Evolutionary conservation across 495 filamentous ascomycete genomes (phyloP).

Genomic region (Diplogelasinospora grovesii): DNA sequence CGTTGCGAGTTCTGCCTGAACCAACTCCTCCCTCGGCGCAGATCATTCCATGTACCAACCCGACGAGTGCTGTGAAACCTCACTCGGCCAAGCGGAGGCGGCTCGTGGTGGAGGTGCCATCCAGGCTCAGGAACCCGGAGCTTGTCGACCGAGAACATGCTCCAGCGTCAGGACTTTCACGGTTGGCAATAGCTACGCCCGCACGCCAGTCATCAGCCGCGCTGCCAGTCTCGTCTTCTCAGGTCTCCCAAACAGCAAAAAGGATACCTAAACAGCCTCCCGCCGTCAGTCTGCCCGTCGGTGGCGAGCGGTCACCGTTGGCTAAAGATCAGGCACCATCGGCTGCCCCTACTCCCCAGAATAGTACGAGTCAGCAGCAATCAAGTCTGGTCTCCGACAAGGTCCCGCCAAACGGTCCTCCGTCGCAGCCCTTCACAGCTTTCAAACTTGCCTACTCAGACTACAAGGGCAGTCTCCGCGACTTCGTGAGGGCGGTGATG

Average conservation of each 20-base stretch:
- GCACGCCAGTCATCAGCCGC: background rate
- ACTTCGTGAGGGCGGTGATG: constrained; percentile 50
- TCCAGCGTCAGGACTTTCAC: too few species aligned
- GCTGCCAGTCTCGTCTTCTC: background rate
- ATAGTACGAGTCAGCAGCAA: background rate
- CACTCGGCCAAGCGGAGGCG: constrained; percentile 8
- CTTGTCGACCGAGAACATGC: background rate
- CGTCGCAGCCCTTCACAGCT: constrained; percentile 32
- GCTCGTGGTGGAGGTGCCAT: constrained; percentile 13
- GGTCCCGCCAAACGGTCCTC: constrained; percentile 15
- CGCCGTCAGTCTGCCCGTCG: too few species aligned
- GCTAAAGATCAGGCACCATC: background rate
- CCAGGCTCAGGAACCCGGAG: constrained; percentile 8
- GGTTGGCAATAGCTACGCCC: too few species aligned
- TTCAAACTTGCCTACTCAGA: constrained; percentile 52
- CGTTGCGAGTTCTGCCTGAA: constrained; percentile 8
- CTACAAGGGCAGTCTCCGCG: constrained; percentile 45
- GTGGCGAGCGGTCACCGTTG: background rate
- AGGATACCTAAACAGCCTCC: too few species aligned
- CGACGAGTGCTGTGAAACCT: background rate
- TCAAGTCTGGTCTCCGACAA: constrained; percentile 11
- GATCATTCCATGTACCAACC: constrained; percentile 30
- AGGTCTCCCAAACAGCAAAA: too few species aligned
- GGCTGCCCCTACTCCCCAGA: background rate
- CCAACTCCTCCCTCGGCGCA: constrained; percentile 38